Conservation (phyloP, 495 filamentous ascomycete genomes). For the Lepidopterella palustris region DNA sequence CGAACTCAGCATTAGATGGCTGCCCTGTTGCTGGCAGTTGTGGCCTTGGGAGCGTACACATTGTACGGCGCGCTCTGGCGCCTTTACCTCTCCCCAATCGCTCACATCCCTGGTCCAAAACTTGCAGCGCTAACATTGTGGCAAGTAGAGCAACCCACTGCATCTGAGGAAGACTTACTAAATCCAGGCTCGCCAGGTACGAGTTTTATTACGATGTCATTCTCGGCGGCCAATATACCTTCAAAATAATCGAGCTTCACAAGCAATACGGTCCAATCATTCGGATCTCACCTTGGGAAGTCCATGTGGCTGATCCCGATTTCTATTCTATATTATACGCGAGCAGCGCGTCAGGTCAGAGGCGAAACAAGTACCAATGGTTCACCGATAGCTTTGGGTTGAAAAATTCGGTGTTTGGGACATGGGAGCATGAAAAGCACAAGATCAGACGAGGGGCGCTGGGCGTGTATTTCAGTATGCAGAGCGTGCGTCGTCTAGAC, state of each 20-base stretch:
- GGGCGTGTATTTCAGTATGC: constrained; percentile 9
- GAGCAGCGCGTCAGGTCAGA: neutral
- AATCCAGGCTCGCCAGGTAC: neutral
- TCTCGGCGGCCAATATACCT: constrained; percentile 5
- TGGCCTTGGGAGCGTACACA: neutral
- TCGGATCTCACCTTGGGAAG: constrained; percentile 30
- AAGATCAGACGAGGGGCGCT: neutral
- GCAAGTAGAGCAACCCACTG: neutral
- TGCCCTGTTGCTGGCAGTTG: neutral
- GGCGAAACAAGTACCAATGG: constrained; percentile 1
- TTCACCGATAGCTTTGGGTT: neutral
- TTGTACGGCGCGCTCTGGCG: neutral
- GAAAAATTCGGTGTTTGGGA: constrained; percentile 5
- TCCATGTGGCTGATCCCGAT: constrained; percentile 30
- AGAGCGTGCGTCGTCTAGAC: neutral
- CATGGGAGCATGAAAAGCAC: constrained; percentile 2
- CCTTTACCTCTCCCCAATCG: neutral
- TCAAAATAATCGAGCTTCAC: constrained; percentile 8
- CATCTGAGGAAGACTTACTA: neutral
- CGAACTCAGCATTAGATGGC: neutral
- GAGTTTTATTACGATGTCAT: constrained; percentile 11
- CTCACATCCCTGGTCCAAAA: neutral
- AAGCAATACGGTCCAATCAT: constrained; percentile 25
- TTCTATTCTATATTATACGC: constrained; percentile 25
- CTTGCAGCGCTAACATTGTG: neutral